These are phyloP conservation scores for Myriangium duriaei DNA, from an alignment of 2,329 filamentous ascomycete genomes.

Conservation along the genomic window DNA sequence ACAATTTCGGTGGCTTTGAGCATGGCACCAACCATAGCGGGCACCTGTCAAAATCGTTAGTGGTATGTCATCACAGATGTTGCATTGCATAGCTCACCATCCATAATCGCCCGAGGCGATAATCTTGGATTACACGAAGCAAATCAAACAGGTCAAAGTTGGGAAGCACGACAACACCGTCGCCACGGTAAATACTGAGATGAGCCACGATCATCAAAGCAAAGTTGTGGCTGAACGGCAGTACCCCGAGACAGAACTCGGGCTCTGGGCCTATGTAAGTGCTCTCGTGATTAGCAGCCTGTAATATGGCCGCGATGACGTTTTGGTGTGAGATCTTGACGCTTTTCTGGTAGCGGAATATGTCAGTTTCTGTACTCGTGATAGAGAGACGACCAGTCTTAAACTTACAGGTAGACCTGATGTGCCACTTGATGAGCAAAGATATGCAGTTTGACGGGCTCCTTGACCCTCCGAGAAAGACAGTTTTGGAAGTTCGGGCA, in stretches of 20 bases:
- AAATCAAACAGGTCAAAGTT: background rate
- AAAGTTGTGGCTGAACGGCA: background rate
- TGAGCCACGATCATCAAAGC: background rate
- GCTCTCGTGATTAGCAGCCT: background rate
- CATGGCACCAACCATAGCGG: background rate
- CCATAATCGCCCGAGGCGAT: background rate
- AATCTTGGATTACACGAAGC: background rate
- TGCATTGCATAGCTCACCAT: no score
- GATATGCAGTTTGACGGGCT: background rate
- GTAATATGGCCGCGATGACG: background rate
- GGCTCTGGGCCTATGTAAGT: background rate
- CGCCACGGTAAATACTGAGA: background rate
- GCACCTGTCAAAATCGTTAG: background rate
- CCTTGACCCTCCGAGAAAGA: background rate
- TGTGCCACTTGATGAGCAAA: background rate
- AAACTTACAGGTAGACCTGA: background rate
- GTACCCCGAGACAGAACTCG: background rate
- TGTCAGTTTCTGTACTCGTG: no score
- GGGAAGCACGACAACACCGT: background rate
- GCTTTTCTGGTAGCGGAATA: background rate
- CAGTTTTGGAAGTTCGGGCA: conserved; percentile 1
- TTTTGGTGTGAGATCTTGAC: background rate
- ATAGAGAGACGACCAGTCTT: no score
- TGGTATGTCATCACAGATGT: no score
- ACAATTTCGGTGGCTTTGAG: background rate